phyloP scores from a whole-genome alignment of 305 asterid genomes.

The Fraxinus latifolia region DNA sequence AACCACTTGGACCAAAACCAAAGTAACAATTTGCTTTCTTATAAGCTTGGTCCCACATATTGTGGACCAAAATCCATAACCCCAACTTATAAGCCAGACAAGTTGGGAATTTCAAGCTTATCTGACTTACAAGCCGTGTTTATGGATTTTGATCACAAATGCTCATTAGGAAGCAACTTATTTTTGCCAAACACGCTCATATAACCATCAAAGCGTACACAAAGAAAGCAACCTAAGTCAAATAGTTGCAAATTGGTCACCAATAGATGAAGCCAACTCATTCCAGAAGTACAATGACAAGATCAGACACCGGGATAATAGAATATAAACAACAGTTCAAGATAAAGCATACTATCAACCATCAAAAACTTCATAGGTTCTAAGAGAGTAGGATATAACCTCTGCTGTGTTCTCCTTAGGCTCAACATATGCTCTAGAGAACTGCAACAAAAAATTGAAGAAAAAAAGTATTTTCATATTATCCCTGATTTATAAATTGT shows the following conservation, averaged over 20 bases:
- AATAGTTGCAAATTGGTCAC: neutral
- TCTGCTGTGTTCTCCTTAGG: slow-evolving; percentile 59
- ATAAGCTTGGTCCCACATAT: neutral
- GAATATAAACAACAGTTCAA: slow-evolving; percentile 13
- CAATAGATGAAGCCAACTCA: neutral
- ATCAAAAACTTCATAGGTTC: neutral
- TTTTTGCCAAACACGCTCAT: neutral
- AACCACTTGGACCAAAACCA: neutral
- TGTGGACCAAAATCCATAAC: neutral
- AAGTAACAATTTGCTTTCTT: neutral
- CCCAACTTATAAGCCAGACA: neutral
- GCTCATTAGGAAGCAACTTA: neutral
- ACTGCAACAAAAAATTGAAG: slow-evolving; percentile 36
- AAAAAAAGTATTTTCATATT: slow-evolving; percentile 2
- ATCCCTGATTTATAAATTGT: neutral
- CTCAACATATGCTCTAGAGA: slow-evolving; percentile 52
- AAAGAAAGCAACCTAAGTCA: neutral
- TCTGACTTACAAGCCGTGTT: neutral
- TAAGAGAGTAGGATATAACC: slow-evolving; percentile 42
- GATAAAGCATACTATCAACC: neutral
- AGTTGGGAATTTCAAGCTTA: neutral
- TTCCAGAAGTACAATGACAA: neutral
- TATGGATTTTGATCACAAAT: neutral
- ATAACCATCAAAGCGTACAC: neutral
- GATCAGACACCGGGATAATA: neutral